Evolutionary conservation across 768 basidiomycete species (phyloP), one percentile per base, ranked within the genome.

Genomic region (Glaciozyma martinii): DNA sequence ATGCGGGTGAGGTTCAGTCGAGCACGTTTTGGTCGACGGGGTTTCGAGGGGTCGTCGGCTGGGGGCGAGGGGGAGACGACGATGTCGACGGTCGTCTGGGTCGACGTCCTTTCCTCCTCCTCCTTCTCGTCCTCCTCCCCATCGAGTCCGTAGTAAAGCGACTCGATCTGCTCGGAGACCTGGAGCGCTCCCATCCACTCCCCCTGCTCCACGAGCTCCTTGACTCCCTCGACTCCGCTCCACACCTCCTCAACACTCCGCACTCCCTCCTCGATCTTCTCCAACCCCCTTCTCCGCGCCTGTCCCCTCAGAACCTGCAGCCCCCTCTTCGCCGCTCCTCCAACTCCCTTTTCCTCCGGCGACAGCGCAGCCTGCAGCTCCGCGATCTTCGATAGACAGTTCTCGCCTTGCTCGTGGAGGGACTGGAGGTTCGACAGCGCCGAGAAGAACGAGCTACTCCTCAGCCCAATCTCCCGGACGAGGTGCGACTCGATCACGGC

Each of bases 401-500:
- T 82, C 56, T 86, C 83, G 0, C 91, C 93, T 74, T 95, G 90
- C 8, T 87, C 83, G 73, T 92, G 90, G 16, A 99, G 82, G 67
- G 90, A 87, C 73, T 95, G 89, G 12, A 99, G 80, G 76, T 99
- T 99, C 10, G 90, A 83, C 44, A 99, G 83, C 10, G 95, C 95
- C 7, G 93, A 87, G 73, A 98, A 99, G 82, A 99, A 99, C 1
- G 91, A 90, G 1, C 89, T 83, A 0, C 92, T 90, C 19, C 94
- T 87, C 15, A 87, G 79, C 13, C 88, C 87, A 53, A 99, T 93
- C 77, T 98, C 95, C 66, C 85, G 85, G 6, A 93, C 84, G 62
- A 99, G 87, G 76, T 99, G 94, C 65, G 90, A 85, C 75, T 99
- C 95, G 67, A 98, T 83, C 1, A 87, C 87, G 75, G 97, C 95